phyloP scores from a whole-genome alignment of 1,139 yeast species.

The Wickerhamomyces sp. region DNA sequence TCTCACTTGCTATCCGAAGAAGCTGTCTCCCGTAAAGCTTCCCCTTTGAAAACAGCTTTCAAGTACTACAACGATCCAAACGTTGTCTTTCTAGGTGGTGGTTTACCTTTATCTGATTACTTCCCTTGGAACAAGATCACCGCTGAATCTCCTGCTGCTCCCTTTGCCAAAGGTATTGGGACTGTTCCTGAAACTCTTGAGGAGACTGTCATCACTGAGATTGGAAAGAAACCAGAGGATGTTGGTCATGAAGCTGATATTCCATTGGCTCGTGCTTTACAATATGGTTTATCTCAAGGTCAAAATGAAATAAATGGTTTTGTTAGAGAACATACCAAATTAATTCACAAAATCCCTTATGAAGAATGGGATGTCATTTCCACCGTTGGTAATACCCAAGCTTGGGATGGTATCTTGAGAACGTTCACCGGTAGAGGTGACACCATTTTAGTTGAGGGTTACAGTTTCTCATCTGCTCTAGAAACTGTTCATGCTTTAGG shows the following conservation, averaged over 20 bases:
- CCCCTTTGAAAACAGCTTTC: constrained; percentile 82
- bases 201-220: constrained; percentile 35
- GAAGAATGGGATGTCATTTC: constrained; percentile 59
- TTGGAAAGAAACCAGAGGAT: constrained; percentile 37
- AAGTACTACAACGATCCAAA: constrained; percentile 69
- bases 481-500: constrained; percentile 76
- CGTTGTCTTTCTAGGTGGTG: constrained; percentile 90
- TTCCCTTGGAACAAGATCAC: constrained; percentile 83
- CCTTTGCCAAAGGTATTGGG: constrained; percentile 72
- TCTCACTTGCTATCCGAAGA: constrained; percentile 73
- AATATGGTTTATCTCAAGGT: constrained; percentile 85
- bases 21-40: constrained; percentile 68
- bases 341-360: constrained; percentile 57
- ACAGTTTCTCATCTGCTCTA: constrained; percentile 74
- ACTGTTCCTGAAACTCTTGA: constrained; percentile 50
- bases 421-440: constrained; percentile 77
- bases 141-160: constrained; percentile 71
- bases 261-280: constrained; percentile 80
- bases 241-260: constrained; percentile 47
- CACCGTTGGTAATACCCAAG: constrained; percentile 80
- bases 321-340: constrained; percentile 70
- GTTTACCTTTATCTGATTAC: constrained; percentile 82
- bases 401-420: constrained; percentile 81
- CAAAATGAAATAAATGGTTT: constrained; percentile 63
- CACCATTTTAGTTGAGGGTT: constrained; percentile 72